phyloP scores from a whole-genome alignment of 1,284 basidiomycete genomes.

The Porogramme epimiltina region DNA sequence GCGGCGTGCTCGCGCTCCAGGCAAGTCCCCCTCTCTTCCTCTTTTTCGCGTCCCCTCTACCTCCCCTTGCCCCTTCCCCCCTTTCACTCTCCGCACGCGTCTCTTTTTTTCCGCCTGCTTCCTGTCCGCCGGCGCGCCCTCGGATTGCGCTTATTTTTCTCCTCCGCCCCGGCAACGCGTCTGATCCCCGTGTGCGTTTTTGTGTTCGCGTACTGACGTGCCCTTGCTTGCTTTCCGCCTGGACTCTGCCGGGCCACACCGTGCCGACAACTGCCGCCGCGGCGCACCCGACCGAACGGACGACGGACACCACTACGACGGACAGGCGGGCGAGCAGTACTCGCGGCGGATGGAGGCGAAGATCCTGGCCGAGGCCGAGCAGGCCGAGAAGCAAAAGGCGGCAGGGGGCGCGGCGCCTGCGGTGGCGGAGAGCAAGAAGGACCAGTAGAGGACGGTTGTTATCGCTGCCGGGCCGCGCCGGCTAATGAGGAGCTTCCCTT shows the following conservation, averaged over 20 bases:
- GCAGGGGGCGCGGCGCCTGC: constrained; percentile 12
- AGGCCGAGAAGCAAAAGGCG: constrained; percentile 11
- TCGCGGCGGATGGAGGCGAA: constrained; percentile 68
- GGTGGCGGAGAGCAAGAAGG: constrained; percentile 35
- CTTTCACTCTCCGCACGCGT: background rate
- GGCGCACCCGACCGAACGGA: no score
- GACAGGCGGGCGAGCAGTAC: constrained; percentile 88
- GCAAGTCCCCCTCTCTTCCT: constrained; percentile 41
- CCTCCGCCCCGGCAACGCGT: constrained; percentile 10
- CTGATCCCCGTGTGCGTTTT: constrained; percentile 8
- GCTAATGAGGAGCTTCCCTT: no score
- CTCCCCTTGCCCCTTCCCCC: constrained; percentile 2
- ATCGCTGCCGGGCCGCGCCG: no score
- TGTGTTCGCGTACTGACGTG: background rate
- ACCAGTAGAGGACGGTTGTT: constrained; percentile 29
- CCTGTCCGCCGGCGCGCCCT: constrained; percentile 13
- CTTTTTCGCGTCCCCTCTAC: constrained; percentile 13
- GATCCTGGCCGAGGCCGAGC: constrained; percentile 42
- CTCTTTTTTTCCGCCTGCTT: constrained; percentile 14
- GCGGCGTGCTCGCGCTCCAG: constrained; percentile 70
- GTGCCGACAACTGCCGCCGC: no score
- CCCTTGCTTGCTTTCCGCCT: no score
- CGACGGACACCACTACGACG: no score
- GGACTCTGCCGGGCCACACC: no score
- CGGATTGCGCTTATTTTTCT: constrained; percentile 12